These are phyloP conservation scores for Serendipita sp. DNA, from an alignment of 768 basidiomycete genomes.

Conservation along the genomic window DNA sequence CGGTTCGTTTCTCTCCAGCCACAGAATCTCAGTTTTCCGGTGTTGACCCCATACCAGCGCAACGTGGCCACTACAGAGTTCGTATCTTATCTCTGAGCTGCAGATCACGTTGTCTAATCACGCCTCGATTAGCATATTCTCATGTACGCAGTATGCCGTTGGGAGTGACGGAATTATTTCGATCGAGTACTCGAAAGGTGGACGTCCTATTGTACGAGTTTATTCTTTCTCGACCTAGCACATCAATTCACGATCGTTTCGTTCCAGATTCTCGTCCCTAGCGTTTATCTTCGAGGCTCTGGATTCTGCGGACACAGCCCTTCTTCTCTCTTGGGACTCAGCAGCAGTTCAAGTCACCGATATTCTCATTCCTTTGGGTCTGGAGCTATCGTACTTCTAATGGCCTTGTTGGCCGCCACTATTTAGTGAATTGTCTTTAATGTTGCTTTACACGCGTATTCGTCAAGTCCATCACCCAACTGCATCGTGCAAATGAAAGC, in stretches of 20 bases:
- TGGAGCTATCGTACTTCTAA: no score
- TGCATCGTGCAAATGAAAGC: no score
- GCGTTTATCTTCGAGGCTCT: constrained; percentile 21
- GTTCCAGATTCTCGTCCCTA: constrained; percentile 28
- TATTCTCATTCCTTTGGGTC: no score
- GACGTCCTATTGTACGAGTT: constrained; percentile 32
- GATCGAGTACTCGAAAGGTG: constrained; percentile 49
- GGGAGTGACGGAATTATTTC: constrained; percentile 49
- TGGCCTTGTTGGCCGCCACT: no score
- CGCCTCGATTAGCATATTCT: constrained; percentile 34
- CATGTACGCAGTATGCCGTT: constrained; percentile 51
- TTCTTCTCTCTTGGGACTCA: no score
- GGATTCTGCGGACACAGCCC: constrained; percentile 22
- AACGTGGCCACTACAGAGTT: constrained; percentile 43
- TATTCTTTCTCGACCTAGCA: neutral
- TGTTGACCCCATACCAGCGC: constrained; percentile 37
- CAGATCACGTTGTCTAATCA: neutral
- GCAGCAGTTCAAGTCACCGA: no score
- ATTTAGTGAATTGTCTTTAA: no score
- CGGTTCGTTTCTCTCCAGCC: constrained; percentile 26
- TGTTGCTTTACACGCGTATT: no score
- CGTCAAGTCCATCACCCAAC: no score
- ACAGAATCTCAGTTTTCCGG: constrained; percentile 38
- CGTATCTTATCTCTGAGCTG: constrained; percentile 17
- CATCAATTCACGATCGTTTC: neutral